Base-by-base conservation (phyloP, 768 basidiomycete genomes). In the Amanita rimosa region DNA sequence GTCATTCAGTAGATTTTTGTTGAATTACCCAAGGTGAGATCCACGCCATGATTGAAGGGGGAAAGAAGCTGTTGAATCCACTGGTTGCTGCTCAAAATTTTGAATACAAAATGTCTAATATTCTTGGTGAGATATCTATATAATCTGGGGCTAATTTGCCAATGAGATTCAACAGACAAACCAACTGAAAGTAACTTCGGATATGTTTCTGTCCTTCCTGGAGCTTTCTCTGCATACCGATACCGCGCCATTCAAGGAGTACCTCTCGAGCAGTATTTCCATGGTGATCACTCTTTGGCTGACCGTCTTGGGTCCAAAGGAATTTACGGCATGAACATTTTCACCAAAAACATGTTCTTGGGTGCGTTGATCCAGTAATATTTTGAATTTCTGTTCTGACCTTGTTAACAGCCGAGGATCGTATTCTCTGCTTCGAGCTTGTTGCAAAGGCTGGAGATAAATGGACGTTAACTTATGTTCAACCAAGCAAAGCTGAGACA, bases 101-200 rank as follows among this genome's bases (percentile, higher is more conserved):
- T 57, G 92, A 94, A 67, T 96, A 96, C 70, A 96, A 92, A 69
- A 95, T 97, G 89, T 93, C 90, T 39, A 96, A 97, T 66, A 96
- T 98, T 60, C 72, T 97, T 24, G 86, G 83, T 81, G 55, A 47
- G 70, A 48, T 31, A 27, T 19, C 9, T 10, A 41, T 8, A 7
- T 17, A 14, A 10, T 24, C 22, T 38, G n/a, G 17, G 26, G 27
- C 6, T 11, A n/a, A 5, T 3, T 11, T 17, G 5, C 27, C 21
- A 29, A 40, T 21, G 26, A 21, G 9, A 35, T 27, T 16, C 9
- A 6, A 24, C 46, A 84, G 91, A 94, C 63, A 94, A 96, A 62
- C 94, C 94, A 1, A 72, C 93, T 46, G 94, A 98, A 67, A 92
- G 89, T 62, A 85, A 87, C 54, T 97, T 97, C 57, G 94, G 94